Conservation (phyloP, 2,329 filamentous ascomycete genomes). For the Sporothrix sp. region DNA sequence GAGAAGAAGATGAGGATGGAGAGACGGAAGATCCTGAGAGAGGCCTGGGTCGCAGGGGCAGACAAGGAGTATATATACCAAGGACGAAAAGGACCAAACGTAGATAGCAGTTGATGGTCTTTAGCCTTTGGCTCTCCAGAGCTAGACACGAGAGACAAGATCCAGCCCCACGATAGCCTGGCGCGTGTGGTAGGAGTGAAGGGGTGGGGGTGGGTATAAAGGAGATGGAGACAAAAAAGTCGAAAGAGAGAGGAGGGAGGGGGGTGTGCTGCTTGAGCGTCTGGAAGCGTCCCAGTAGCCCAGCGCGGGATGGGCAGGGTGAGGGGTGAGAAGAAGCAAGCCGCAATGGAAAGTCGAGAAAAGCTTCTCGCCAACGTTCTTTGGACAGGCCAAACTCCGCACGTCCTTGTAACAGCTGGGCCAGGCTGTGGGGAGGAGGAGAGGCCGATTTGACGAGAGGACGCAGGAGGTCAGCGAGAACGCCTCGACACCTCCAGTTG, state of each 20-base stretch:
- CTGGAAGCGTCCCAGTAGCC: background rate
- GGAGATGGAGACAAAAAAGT: background rate
- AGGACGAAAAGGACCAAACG: background rate
- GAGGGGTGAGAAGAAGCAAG: constrained; percentile 1
- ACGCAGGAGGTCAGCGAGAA: background rate
- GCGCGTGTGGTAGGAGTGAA: background rate
- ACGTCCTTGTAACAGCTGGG: background rate
- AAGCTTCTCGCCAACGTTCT: no score
- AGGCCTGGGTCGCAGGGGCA: constrained; percentile 1
- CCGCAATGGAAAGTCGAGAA: no score
- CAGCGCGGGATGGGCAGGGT: background rate
- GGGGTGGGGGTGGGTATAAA: constrained; percentile 7
- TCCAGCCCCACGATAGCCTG: constrained; percentile 16
- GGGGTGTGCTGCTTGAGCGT: background rate
- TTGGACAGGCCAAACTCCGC: background rate
- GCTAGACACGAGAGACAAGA: constrained; percentile 5
- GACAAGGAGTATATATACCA: constrained; percentile 11
- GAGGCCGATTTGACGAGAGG: background rate
- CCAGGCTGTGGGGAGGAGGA: background rate
- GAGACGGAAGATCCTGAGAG: background rate
- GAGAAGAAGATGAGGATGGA: background rate
- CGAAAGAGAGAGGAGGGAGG: background rate
- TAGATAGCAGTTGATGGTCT: no score
- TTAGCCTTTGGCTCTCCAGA: no score
- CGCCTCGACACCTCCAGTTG: no score